phyloP scores from a whole-genome alignment of 1,284 basidiomycete species.

The Malassezia psittaci region DNA sequence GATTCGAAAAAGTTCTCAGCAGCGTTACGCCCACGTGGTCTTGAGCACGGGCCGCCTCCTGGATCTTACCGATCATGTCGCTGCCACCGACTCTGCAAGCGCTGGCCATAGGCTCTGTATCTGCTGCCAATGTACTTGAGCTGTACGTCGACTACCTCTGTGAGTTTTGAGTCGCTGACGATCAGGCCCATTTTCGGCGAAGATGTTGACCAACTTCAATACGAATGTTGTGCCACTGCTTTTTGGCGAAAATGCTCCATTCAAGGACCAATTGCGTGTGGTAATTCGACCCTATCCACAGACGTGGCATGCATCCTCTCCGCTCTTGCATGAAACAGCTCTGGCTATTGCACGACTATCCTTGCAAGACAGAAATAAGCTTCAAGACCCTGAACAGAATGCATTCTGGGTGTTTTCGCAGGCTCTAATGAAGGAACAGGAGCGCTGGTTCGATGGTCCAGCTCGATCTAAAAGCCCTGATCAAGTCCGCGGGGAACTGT shows the following conservation, averaged over 20 bases:
- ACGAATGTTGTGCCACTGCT: conserved; percentile 48
- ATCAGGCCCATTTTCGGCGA: conserved; percentile 63
- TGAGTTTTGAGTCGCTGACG: not conserved
- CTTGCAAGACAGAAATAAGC: conserved; percentile 11
- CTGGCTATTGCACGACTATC: conserved; percentile 60
- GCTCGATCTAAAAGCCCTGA: conserved; percentile 60
- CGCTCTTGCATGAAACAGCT: conserved; percentile 68
- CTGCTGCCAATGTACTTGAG: conserved; percentile 72
- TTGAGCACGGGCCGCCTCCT: not conserved
- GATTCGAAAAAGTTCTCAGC: not conserved
- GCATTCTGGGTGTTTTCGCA: conserved; percentile 40
- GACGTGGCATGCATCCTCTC: conserved; percentile 55
- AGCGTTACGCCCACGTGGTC: conserved; percentile 5
- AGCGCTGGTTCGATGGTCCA: conserved; percentile 67
- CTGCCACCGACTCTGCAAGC: conserved; percentile 67
- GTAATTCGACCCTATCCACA: conserved; percentile 71
- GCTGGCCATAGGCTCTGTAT: conserved; percentile 59
- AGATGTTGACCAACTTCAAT: conserved; percentile 49
- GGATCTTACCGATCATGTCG: conserved; percentile 56
- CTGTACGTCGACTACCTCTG: conserved; percentile 53
- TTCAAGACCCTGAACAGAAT: conserved; percentile 18
- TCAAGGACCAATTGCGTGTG: conserved; percentile 66
- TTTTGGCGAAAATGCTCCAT: conserved; percentile 45
- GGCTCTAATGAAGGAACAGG: conserved; percentile 67
- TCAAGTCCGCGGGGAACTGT: conserved; percentile 66